A percentile compares a stretch with the other conserved stretches of the same genome.
Conservation (phyloP, 108 stramenopile genomes). For the Epithemia pelagica region DNA sequence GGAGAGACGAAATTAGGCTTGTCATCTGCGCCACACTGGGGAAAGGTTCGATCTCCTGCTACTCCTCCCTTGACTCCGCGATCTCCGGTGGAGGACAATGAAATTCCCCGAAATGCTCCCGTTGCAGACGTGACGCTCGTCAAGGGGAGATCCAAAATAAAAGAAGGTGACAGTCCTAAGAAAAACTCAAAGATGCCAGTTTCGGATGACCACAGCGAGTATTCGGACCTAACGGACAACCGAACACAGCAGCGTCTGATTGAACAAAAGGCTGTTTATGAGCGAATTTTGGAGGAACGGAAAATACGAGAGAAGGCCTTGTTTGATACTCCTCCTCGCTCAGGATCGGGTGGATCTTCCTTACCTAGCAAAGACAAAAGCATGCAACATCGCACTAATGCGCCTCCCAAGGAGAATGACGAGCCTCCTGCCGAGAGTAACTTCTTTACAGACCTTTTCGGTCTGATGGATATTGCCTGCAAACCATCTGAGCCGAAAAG, state of each 20-base stretch:
- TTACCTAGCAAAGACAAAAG: neutral
- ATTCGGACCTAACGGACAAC: neutral
- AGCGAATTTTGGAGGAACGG: neutral
- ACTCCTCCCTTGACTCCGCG: neutral
- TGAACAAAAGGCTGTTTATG: neutral
- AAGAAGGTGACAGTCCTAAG: neutral
- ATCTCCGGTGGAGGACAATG: neutral
- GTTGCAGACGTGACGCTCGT: neutral
- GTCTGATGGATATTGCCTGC: neutral
- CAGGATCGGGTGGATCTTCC: neutral
- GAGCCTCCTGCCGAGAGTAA: neutral
- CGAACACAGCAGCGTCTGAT: neutral
- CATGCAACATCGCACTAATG: neutral
- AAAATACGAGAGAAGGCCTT: neutral
- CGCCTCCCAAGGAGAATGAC: neutral
- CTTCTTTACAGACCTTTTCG: neutral
- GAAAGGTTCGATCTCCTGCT: neutral
- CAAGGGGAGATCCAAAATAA: neutral
- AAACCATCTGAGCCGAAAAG: neutral
- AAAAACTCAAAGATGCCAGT: neutral
- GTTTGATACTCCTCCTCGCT: neutral
- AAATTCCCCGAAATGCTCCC: neutral
- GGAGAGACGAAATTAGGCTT: neutral
- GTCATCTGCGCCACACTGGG: neutral
- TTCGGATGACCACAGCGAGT: neutral